Evolutionary conservation across 805 yeast genomes (phyloP).

Genomic region (Candida insectorum): DNA sequence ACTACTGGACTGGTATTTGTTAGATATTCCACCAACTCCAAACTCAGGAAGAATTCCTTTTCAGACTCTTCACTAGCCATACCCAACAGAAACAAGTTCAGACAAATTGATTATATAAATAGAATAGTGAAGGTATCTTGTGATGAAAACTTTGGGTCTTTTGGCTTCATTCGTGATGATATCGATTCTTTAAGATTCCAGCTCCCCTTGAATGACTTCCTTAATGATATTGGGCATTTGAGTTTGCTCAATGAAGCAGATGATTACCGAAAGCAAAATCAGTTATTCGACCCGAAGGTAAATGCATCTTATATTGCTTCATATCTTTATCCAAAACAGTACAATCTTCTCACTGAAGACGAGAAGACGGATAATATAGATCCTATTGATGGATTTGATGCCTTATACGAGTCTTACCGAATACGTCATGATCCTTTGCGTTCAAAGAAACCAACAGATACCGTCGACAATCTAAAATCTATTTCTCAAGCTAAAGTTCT

Average conservation of each 20-base stretch:
- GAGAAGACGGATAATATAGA: conserved; percentile 12
- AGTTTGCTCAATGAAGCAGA: conserved; percentile 44
- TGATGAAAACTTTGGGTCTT: conserved; percentile 61
- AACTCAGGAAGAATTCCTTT: conserved; percentile 28
- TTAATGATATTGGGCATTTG: conserved; percentile 51
- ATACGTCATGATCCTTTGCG: too few relatives aligned
- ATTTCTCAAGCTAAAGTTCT: too few relatives aligned
- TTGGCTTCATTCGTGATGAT: conserved; percentile 66
- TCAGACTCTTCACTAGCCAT: conserved; percentile 27
- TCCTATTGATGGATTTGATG: conserved; percentile 2
- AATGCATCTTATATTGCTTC: conserved; percentile 24
- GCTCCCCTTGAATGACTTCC: conserved; percentile 43
- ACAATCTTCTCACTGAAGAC: too few relatives aligned
- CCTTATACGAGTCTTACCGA: too few relatives aligned
- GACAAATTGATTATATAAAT: conserved; percentile 50
- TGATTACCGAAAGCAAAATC: conserved; percentile 37
- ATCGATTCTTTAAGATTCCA: conserved; percentile 55
- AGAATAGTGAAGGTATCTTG: conserved; percentile 62
- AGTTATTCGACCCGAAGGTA: conserved; percentile 31
- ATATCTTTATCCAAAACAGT: conserved; percentile 28
- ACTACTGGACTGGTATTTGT: conserved; percentile 65
- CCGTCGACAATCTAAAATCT: too few relatives aligned
- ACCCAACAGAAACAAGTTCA: conserved; percentile 46
- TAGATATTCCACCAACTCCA: conserved; percentile 18
- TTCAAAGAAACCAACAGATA: too few relatives aligned